phyloP scores from a whole-genome alignment of 768 basidiomycete genomes.

The Pisolithus albus region DNA sequence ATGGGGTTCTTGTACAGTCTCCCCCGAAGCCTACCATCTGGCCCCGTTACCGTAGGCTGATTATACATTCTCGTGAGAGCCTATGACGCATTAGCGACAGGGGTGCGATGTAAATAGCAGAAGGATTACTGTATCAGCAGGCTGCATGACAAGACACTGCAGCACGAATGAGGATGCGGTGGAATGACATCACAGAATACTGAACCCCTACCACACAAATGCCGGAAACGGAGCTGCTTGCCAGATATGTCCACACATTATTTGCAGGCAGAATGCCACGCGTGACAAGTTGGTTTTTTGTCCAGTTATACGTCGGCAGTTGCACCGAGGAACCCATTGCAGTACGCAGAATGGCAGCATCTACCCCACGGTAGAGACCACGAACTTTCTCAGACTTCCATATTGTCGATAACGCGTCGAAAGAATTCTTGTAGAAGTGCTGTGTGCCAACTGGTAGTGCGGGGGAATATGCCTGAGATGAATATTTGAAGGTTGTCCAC shows the following conservation, averaged over 20 bases:
- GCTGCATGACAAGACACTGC: constrained; percentile 90
- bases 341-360: constrained; percentile 88
- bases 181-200: background rate
- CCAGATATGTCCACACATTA: constrained; percentile 81
- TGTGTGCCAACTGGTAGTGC: constrained; percentile 91
- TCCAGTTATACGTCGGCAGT: constrained; percentile 92
- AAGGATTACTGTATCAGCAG: constrained; percentile 73
- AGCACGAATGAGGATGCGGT: constrained; percentile 7
- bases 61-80: constrained; percentile 95
- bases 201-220: constrained; percentile 71
- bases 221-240: constrained; percentile 85
- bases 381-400: constrained; percentile 67
- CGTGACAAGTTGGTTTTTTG: constrained; percentile 72
- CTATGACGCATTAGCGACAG: constrained; percentile 27
- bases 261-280: constrained; percentile 65
- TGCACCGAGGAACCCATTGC: constrained; percentile 96
- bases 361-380: constrained; percentile 85
- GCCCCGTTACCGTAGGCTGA: constrained; percentile 71
- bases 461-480: constrained; percentile 80
- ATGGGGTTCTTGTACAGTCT: constrained; percentile 85
- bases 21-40: constrained; percentile 68
- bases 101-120: constrained; percentile 1
- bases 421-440: constrained; percentile 81
- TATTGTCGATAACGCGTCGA: constrained; percentile 76
- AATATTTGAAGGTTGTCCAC: constrained; percentile 1